Evolutionary conservation across 257 asterid species (phyloP), one percentile per base, ranked within the genome.

Genomic region (Nicotiana knightiana): DNA sequence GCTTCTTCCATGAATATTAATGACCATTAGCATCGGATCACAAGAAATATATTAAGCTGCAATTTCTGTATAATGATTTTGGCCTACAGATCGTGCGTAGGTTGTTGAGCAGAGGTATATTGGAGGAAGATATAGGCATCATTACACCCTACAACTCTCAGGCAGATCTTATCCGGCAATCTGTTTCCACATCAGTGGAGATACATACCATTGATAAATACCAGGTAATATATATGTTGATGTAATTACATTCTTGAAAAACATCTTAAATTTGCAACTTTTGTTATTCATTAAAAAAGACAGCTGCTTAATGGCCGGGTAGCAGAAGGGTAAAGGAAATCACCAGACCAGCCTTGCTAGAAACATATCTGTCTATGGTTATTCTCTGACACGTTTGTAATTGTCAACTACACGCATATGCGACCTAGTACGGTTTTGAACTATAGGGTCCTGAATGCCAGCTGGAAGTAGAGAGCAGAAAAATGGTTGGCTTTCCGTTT

Each of bases 121-220:
- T 88, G 87, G 93, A 87, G 82, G 90, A 89, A 81, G 91, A 88
- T 37, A 93, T 96, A 83, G 99, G 98, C 82, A 87, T 96, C 84
- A 96, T 96, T 86, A 94, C 99, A 76, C 98, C 98, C 43, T 96
- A 94, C 86, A 96, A 96, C 87, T 85, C 97, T 83, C 99, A 94
- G 90, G 93, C 92, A 81, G 90, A 92, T 87, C 92, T 92, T 81
- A 91, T 94, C 76, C 90, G 86, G 59, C 91, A 85, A 87, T 83
- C 89, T 83, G 90, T 92, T 85, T 85, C 93, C 37, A 87, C 89
- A 51, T 88, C 90, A 53, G 95, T 96, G 84, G 99, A 96, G 92
- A 90, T 91, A 87, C 97, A 96, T 80, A 96, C 99, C 77, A 94
- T 96, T 73, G 99, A 96, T 88, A 96, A 93, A 87, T 96, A 96